Evolutionary conservation across 305 asterid genomes (phyloP), one percentile per base, ranked within the genome.

Genomic region (Solanum chacoense): DNA sequence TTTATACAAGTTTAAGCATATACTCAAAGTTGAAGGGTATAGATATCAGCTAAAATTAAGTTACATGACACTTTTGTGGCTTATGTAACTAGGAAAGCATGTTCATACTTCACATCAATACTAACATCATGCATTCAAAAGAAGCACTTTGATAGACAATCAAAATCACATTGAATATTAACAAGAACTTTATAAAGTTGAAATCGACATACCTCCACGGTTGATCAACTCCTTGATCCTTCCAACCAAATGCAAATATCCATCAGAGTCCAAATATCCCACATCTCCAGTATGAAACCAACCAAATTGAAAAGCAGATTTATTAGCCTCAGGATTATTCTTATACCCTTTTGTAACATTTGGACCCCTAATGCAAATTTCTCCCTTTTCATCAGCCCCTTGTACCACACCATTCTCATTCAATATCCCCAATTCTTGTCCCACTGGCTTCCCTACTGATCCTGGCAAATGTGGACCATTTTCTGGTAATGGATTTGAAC

Each of bases 261-360:
- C 98, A 87, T 97, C 95, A 1, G 98, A 92, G 89, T 96, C 98
- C 3, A 97, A 72, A 90, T 32, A 95, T 8, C 99, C 99, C 83
- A 94, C 59, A 84, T 97, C 99, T 69, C 99, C 99, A 0, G 98
- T 96, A 29, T 96, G 99, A 89, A 97, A 97, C 99, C 99, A 97
- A 34, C 98, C 98, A 87, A 93, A 96, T n/a, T 71, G 88, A 88
- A 93, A 97, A 77, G 95, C 99, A 12, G 98, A 91, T 91, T 94
- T 94, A 87, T 94, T 96, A 0, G 99, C 98, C 87, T 93, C 99
- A 0, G 92, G 91, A 87, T 97, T 96, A 29, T 97, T 94, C 95
- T 93, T 97, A 79, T 97, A 97, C 37, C 98, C 98, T 42, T 89
- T 92, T 2, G 99, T 94, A 86, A 95, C 98, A 93, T 97, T 97